Evolutionary conservation across 208 protist species (phyloP), one percentile per base, ranked within the genome.

Genomic region (Crithidia sp.): DNA sequence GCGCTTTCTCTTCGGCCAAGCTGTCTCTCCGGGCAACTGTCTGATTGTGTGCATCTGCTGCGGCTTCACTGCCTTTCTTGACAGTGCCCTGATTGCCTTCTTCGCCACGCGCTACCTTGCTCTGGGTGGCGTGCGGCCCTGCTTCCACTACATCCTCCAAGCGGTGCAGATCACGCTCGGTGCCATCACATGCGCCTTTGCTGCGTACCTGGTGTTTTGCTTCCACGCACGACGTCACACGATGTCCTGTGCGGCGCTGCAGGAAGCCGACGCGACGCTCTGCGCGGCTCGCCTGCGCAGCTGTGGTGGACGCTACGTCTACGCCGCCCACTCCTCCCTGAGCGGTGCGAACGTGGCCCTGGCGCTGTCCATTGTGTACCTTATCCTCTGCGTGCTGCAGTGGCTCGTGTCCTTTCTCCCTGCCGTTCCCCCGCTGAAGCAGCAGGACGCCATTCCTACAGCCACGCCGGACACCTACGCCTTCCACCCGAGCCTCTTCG

Each of bases 401-500:
- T 80, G 90, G 36, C 36, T 88, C 0, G 50, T 72, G 2, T 52
- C 85, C 4, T 57, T 86, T 19, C 44, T 92, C 6, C 86, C 84
- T 4, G 60, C 81, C 0, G 70, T 92, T 60, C 88, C 86, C 3
- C 49, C 19, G 12, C 19, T 49, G 2, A 44, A 45, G 3, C 56
- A 62, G 9, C 70, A 79, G 28, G 56, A 73, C 4, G 50, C 47
- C 10, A 67, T 93, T 9, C 47, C 57, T 19, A 79, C 63, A 4
- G 91, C 91, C 17, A 76, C 74, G 0, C 84, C 91, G 3, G 86
- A 92, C 67, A 93, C 91, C 44, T 82, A 86, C 71, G 71, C 82
- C 12, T 95, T 95, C 59, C 81, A 81, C 40, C 82, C 88, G 2
- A 91, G 87, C 64, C 44, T 76, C 28, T 95, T 89, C 74, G 88